These are phyloP conservation scores for Metschnikowia continentalis DNA, from an alignment of 805 yeast species.

Conservation along the genomic window DNA sequence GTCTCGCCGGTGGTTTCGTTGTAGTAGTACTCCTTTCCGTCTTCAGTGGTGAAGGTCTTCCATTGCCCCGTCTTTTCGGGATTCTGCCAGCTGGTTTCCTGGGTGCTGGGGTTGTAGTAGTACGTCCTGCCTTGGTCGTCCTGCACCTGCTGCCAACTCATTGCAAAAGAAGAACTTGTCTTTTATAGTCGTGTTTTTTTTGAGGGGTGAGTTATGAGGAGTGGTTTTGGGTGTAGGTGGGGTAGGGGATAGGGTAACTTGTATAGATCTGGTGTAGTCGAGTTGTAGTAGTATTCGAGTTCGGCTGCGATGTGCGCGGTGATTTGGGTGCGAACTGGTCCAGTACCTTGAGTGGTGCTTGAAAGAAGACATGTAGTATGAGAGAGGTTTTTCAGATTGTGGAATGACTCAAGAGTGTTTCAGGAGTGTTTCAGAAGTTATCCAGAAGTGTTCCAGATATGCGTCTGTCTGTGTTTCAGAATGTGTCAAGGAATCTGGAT, in stretches of 20 bases:
- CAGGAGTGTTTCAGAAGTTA: too few species aligned
- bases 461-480: too few species aligned
- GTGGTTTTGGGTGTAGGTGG: neutral
- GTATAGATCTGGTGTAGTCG: too few species aligned
- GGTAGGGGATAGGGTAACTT: too few species aligned
- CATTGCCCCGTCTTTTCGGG: slow-evolving; percentile 43
- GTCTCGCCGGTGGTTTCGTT: slow-evolving; percentile 61
- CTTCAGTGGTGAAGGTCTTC: slow-evolving; percentile 50
- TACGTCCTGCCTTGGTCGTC: slow-evolving; percentile 68
- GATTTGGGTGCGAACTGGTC: neutral
- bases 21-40: slow-evolving; percentile 63
- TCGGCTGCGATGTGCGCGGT: neutral
- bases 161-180: neutral
- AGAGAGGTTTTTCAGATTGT: too few species aligned
- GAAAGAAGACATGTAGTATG: neutral
- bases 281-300: neutral
- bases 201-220: neutral
- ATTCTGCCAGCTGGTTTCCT: slow-evolving; percentile 76
- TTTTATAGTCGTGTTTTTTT: too few species aligned
- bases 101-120: slow-evolving; percentile 62
- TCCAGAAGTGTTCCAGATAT: too few species aligned
- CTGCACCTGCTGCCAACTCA: slow-evolving; percentile 58
- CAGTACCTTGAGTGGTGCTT: neutral
- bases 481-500: too few species aligned
- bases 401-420: too few species aligned